Evolutionary conservation across 2,329 filamentous ascomycete genomes (phyloP), one percentile per base, ranked within the genome.

Genomic region (Corinectria fuckeliana): DNA sequence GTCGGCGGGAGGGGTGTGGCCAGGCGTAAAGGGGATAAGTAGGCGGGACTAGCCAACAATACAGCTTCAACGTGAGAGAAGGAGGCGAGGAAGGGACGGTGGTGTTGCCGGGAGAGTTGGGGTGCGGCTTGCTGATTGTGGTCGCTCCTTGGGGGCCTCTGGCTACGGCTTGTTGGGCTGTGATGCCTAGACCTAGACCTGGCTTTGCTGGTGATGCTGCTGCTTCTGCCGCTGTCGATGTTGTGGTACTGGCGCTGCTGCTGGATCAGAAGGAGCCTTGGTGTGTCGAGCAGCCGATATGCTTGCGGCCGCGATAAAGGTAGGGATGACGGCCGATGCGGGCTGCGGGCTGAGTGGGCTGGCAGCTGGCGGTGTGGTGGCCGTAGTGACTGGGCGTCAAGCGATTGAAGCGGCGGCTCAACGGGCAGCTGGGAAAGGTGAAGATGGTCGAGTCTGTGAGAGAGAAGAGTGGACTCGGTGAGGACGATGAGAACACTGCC

Each of bases 391-490:
- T 62, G 64, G 65, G 68, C 68, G 69, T 69, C 63, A 66, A 69
- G 60, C 66, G 66, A 61, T 67, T 66, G 62, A 71, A 68, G 67
- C 66, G 62, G 64, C 66, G 48, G 62, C 65, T 70, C 52, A 59
- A 71, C 64, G 65, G 64, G 63, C 61, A 68, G 61, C 69, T 71
- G 59, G 69, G 69, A 71, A 70, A 60, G 68, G 69, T 60, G 72
- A 72, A 65, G 70, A 74, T 72, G 63, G 68, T 74, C 69, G 69
- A 74, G 74, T 71, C 72, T 72, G 74, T 67, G 62, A 69, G 67
- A 71, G 73, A 72, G 68, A 69, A 73, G 74, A 75, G 72, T 74
- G 72, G 71, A 75, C 74, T 76, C 76, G 76, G 76, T 77, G 75
- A 78, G 71, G 68, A 74, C 65, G 68, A 68, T 68, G 64, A 75